Base-by-base conservation (phyloP, 306 rosid genomes). In the Prunus campanulata region DNA sequence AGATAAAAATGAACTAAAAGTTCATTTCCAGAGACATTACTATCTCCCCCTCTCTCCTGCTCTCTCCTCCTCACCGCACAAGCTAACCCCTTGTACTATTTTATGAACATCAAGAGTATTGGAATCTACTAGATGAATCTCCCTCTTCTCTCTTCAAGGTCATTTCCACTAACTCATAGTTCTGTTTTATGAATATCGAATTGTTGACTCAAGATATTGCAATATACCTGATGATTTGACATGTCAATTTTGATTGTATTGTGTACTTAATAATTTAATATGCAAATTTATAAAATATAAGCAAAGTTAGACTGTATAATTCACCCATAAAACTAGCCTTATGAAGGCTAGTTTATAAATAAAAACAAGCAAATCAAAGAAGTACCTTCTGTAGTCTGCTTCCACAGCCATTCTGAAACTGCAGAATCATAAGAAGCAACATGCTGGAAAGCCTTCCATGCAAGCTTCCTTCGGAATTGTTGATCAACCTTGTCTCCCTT, bases 321-420 rank as follows among this genome's bases (percentile, higher is more conserved):
- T 66, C 30, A 42, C 9, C 12, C 2, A n/a, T 66, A 44, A 20
- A 5, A n/a, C 29, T 19, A 1, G 18, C 25, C 30, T 35, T 11
- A 66, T n/a, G 3, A 42, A 66, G 19, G 69, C 11, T 6, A 64
- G 27, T 64, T 35, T 39, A 44, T 69, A 48, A 16, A 39, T 15
- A 13, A 69, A 47, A 10, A 52, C 27, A 71, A 69, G 72, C 52
- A 35, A 48, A 22, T 16, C 60, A 60, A 56, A 54, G 15, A 61
- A 75, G n/a, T 86, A 90, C 96, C 96, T 83, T 87, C 92, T 14
- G 32, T 83, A 65, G 88, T 88, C 78, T 95, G 97, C 88, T 90
- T 90, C 98, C 98, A 95, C 54, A 95, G 72, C 98, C 98, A 92
- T 89, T 95, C 97, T 35, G 97, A 86, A 61, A 95, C 93, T 5